Base-by-base conservation (phyloP, 129 eudicot species). In the Tanacetum coccineum region DNA sequence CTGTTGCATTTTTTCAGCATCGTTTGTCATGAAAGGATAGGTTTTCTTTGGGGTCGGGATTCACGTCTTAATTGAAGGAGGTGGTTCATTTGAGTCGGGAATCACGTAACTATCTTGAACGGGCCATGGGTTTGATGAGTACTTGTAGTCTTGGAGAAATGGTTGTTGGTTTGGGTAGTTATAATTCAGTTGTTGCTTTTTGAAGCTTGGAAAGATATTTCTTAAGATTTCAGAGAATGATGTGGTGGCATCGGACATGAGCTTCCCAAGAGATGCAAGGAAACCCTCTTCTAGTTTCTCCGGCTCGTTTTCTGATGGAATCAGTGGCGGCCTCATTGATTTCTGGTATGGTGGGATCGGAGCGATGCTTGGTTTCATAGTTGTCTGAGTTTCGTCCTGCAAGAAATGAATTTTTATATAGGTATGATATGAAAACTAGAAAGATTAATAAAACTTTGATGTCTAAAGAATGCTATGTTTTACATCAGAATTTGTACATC, bases 241-340 rank as follows among this genome's bases (percentile, higher is more conserved):
- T 62, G 83, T 78, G 18, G 83, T 86, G 8, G 93, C 83, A 32
- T 74, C 75, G 46, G 83, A 57, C 25, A 84, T 59, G 19, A 93
- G 89, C 68, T 81, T 89, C 17, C 72, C 82, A 4, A 89, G 59
- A 44, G 99, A 93, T 59, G 80, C 93, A 13, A 89, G 68, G 73
- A 93, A 81, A 36, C 84, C 77, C 60, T 93, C 98, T 62, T 93
- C 99, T 66, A 68, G 96, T 64, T 84, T 88, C 74, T 88, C 99
- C 6, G 51, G 81, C 53, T 93, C 91, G 13, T 79, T 85, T 68
- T 77, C 96, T 6, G 71, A 56, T n/a, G 96, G 93, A 46, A 93
- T 93, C 28, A 93, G 75, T 32, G 88, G 95, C 13, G 92, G 90
- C 59, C 96, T 80, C 26, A 84, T 40, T 44, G 78, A 74, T 74